Percentiles rank a stretch among this genome's conserved stretches.
Evolutionary conservation across 169 alveolate species (phyloP).

Genomic region (Babesia ovis): DNA sequence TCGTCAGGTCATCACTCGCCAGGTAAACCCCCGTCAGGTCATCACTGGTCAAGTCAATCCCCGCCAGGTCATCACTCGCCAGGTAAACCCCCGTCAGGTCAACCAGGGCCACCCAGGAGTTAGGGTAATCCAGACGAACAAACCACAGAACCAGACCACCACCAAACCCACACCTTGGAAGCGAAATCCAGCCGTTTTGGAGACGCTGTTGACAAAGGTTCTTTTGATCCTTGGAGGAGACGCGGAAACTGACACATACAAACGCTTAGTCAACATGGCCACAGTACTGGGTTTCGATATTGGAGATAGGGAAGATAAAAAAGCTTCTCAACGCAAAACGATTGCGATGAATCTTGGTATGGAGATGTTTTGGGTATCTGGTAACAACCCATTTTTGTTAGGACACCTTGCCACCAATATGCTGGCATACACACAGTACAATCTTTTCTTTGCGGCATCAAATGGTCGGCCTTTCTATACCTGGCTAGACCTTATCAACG

Average conservation of each 20-base stretch:
- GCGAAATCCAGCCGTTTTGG: constrained; percentile 8
- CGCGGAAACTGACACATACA: constrained; percentile 19
- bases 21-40: background rate
- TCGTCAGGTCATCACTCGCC: background rate
- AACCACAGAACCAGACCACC: background rate
- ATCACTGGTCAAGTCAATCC: background rate
- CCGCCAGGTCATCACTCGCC: background rate
- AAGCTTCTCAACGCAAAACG: constrained; percentile 6
- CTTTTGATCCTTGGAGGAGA: constrained; percentile 49
- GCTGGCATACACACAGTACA: constrained; percentile 58
- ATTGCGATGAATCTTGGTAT: constrained; percentile 39
- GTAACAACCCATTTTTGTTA: constrained; percentile 63
- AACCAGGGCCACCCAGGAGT: background rate
- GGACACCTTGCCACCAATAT: constrained; percentile 66
- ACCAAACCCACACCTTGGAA: constrained; percentile 35
- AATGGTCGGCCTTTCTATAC: constrained; percentile 59
- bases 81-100: background rate
- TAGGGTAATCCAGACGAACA: background rate
- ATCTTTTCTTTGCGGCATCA: constrained; percentile 26
- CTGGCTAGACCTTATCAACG: constrained; percentile 53
- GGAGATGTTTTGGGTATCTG: constrained; percentile 60
- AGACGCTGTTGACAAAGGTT: constrained; percentile 32
- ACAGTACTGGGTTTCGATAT: constrained; percentile 53
- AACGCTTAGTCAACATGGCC: constrained; percentile 56
- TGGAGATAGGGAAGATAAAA: constrained; percentile 8